A percentile compares a stretch with the other conserved stretches of the same genome.
These are phyloP conservation scores for Acacia crassicarpa DNA, from an alignment of 306 rosid genomes.

Conservation along the genomic window DNA sequence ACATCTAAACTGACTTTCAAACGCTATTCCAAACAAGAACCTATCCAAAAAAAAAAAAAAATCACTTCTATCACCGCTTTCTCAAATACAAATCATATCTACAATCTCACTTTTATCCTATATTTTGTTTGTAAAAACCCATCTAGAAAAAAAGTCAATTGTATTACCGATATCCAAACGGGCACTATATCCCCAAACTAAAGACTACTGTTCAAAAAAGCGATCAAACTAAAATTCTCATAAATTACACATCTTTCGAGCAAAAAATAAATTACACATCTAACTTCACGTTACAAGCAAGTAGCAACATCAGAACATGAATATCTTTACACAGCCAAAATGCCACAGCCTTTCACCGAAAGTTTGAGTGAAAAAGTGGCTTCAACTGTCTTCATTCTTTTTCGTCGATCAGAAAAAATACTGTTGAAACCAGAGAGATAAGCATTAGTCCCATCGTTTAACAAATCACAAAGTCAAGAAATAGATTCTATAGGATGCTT, in stretches of 20 bases:
- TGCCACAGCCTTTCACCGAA: conserved; percentile 30
- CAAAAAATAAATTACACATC: no score
- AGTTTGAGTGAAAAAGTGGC: conserved; percentile 10
- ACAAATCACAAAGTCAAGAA: conserved; percentile 12
- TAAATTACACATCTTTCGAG: no score
- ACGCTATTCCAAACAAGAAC: no score
- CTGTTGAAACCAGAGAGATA: not conserved
- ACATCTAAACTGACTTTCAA: no score
- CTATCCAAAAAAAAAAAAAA: no score
- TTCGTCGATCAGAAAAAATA: not conserved
- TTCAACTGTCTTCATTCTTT: not conserved
- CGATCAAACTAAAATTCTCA: conserved; percentile 9
- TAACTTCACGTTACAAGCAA: not conserved
- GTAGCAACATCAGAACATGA: conserved; percentile 1
- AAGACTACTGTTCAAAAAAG: not conserved
- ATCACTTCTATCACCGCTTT: no score
- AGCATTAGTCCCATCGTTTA: conserved; percentile 13
- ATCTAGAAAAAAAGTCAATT: no score
- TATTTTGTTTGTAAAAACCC: no score
- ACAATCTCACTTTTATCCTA: no score
- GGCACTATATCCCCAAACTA: not conserved
- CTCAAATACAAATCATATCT: no score
- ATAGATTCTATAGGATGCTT: not conserved
- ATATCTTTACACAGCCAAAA: conserved; percentile 22
- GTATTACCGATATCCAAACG: no score